phyloP scores from a whole-genome alignment of 2,329 filamentous ascomycete genomes.

The Fusarium hainanense region DNA sequence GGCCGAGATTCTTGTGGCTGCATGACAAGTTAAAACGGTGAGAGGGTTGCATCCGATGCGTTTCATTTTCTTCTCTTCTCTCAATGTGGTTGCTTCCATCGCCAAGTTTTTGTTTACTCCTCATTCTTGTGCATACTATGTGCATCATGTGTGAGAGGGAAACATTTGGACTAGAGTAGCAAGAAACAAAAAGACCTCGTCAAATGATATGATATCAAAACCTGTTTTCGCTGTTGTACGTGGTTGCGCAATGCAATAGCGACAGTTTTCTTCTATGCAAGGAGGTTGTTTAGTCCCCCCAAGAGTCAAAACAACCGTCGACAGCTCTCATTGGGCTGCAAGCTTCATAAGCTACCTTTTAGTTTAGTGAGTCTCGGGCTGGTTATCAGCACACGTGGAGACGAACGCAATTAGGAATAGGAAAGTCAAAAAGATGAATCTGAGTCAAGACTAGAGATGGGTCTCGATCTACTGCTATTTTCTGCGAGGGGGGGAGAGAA shows the following conservation, averaged over 20 bases:
- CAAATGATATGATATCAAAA: slow-evolving; percentile 3
- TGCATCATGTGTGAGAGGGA: slow-evolving; percentile 14
- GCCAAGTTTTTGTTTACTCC: slow-evolving; percentile 1
- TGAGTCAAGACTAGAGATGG: slow-evolving; percentile 27
- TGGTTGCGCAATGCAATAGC: slow-evolving; percentile 20
- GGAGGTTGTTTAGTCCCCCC: slow-evolving; percentile 2
- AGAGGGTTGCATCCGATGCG: slow-evolving; percentile 32
- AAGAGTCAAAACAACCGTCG: slow-evolving; percentile 6
- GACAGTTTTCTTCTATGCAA: slow-evolving; percentile 20
- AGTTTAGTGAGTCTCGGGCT: slow-evolving; percentile 7
- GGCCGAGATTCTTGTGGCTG: slow-evolving; percentile 24
- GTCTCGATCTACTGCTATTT: slow-evolving; percentile 28
- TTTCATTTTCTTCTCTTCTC: slow-evolving; percentile 11
- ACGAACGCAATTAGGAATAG: slow-evolving; percentile 20
- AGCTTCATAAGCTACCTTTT: slow-evolving; percentile 24
- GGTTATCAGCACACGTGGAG: slow-evolving; percentile 39
- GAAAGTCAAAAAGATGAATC: slow-evolving; percentile 20
- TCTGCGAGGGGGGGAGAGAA: slow-evolving; percentile 27
- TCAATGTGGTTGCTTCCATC: slow-evolving; percentile 21
- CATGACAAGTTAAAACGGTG: slow-evolving; percentile 20
- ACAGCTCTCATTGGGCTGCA: slow-evolving; percentile 28
- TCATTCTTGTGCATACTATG: slow-evolving; percentile 4
- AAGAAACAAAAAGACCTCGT: neutral
- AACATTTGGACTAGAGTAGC: slow-evolving; percentile 11
- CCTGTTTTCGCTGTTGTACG: slow-evolving; percentile 17